These are phyloP conservation scores for Dioszegia aurantiaca DNA, from an alignment of 768 basidiomycete genomes.

Conservation along the genomic window DNA sequence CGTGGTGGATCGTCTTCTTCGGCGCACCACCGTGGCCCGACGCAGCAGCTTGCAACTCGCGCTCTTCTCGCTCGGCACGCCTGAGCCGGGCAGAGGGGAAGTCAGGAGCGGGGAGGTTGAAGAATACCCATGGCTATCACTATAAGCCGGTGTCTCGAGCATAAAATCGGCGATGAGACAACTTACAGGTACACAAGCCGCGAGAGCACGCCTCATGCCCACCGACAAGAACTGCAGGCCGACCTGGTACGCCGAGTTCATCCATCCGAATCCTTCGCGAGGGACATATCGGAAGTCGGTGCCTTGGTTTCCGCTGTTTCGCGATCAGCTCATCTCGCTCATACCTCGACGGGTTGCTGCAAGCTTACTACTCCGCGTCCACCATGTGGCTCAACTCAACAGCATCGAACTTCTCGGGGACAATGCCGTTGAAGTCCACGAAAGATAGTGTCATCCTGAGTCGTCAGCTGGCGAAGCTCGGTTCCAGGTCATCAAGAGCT, in stretches of 20 bases:
- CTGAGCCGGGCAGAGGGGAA: slow-evolving; percentile 38
- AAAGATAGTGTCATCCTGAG: slow-evolving; percentile 48
- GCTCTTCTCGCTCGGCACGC: slow-evolving; percentile 44
- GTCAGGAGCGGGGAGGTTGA: slow-evolving; percentile 45
- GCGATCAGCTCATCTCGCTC: slow-evolving; percentile 16
- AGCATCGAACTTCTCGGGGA: slow-evolving; percentile 98
- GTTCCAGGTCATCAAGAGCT: slow-evolving; percentile 26
- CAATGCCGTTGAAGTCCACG: slow-evolving; percentile 95
- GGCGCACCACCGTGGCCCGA: slow-evolving; percentile 43
- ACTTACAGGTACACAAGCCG: slow-evolving; percentile 69
- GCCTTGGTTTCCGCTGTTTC: slow-evolving; percentile 58
- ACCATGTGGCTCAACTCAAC: slow-evolving; percentile 93
- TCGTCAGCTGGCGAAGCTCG: slow-evolving; percentile 7
- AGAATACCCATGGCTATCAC: slow-evolving; percentile 48
- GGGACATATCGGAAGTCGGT: slow-evolving; percentile 97
- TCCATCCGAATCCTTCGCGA: slow-evolving; percentile 97
- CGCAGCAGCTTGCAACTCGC: slow-evolving; percentile 39
- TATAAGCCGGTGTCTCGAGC: no score
- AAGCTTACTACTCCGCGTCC: slow-evolving; percentile 76
- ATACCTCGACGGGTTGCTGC: slow-evolving; percentile 38
- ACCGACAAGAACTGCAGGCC: slow-evolving; percentile 90
- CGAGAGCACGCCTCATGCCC: slow-evolving; percentile 92
- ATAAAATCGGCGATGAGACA: no score
- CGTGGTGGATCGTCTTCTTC: slow-evolving; percentile 33
- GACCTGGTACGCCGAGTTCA: slow-evolving; percentile 94